Percentiles rank a stretch among this genome's conserved stretches.
Conservation (phyloP, 306 rosid genomes). For the Gastrolobium bilobum region DNA sequence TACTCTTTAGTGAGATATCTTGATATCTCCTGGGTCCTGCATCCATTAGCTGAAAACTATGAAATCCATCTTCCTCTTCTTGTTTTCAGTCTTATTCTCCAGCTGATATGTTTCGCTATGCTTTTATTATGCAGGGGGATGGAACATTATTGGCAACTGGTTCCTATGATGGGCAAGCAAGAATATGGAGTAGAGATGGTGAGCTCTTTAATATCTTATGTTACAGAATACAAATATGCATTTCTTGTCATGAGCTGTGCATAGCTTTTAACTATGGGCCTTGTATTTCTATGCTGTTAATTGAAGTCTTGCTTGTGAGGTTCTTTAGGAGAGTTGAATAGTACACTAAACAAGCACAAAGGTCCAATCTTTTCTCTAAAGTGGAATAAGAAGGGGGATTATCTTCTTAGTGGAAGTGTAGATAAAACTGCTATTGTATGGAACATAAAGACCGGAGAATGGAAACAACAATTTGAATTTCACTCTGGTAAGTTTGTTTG, state of each 20-base stretch:
- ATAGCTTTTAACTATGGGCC: background rate
- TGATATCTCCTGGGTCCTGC: conserved; percentile 4
- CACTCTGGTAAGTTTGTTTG: conserved; percentile 60
- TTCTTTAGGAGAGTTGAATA: conserved; percentile 64
- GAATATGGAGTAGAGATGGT: conserved; percentile 78
- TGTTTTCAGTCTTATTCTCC: conserved; percentile 11
- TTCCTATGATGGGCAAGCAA: conserved; percentile 83
- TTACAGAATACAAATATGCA: background rate
- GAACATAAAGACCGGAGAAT: conserved; percentile 69
- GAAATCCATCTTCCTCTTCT: background rate
- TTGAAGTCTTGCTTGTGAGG: conserved; percentile 35
- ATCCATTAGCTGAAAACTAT: background rate
- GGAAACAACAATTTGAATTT: conserved; percentile 79
- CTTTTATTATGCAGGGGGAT: conserved; percentile 56
- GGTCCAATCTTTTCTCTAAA: conserved; percentile 78
- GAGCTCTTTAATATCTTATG: conserved; percentile 47
- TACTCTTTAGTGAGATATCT: background rate
- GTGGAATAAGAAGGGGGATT: conserved; percentile 81
- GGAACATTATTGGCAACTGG: conserved; percentile 80
- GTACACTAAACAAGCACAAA: conserved; percentile 64
- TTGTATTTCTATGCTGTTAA: conserved; percentile 23
- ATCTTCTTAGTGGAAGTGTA: conserved; percentile 78
- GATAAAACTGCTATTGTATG: conserved; percentile 77
- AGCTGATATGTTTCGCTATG: conserved; percentile 13
- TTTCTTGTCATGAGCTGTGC: conserved; percentile 35